Evolutionary conservation across 2,329 filamentous ascomycete genomes (phyloP).

Genomic region (Ceratocystiopsis brevicomis): DNA sequence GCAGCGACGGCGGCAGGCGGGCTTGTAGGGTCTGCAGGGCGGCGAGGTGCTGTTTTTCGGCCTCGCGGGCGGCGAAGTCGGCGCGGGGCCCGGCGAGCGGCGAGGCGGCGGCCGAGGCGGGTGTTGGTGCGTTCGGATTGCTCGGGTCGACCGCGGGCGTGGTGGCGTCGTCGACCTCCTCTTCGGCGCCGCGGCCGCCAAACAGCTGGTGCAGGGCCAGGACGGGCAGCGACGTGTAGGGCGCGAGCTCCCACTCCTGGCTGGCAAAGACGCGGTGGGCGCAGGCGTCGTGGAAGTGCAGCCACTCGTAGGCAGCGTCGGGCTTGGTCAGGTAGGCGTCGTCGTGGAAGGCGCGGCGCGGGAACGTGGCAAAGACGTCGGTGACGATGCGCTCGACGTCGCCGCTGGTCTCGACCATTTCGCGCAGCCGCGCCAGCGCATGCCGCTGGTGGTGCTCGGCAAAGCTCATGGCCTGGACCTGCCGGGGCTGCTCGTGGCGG

Average conservation of each 20-base stretch:
- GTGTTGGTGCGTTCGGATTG: too few species aligned
- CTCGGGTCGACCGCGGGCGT: too few species aligned
- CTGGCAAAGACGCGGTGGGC: constrained; percentile 60
- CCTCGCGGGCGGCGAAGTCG: constrained; percentile 64
- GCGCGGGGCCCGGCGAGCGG: constrained; percentile 72
- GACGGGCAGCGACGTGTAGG: constrained; percentile 72
- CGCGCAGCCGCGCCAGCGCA: constrained; percentile 49
- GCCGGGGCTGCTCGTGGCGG: constrained; percentile 29
- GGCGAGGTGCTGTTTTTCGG: constrained; percentile 58
- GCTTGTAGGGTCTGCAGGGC: constrained; percentile 56
- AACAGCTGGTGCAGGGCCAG: constrained; percentile 87
- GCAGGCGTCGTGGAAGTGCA: constrained; percentile 77
- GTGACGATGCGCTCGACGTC: constrained; percentile 62
- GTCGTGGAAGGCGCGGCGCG: constrained; percentile 77
- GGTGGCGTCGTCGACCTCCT: constrained; percentile 3
- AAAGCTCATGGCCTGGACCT: constrained; percentile 43
- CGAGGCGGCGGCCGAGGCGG: constrained; percentile 23
- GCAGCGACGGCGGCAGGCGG: constrained; percentile 50
- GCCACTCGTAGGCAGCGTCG: constrained; percentile 75
- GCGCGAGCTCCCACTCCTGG: constrained; percentile 82
- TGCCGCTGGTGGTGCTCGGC: constrained; percentile 54
- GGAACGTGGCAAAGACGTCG: constrained; percentile 75
- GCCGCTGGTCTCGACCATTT: constrained; percentile 63
- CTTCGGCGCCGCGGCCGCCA: constrained; percentile 25
- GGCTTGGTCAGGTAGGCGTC: constrained; percentile 84